A percentile compares a stretch with the other conserved stretches of the same genome.
Conservation (phyloP, 805 yeast genomes). For the Ogataea glucozyma region DNA sequence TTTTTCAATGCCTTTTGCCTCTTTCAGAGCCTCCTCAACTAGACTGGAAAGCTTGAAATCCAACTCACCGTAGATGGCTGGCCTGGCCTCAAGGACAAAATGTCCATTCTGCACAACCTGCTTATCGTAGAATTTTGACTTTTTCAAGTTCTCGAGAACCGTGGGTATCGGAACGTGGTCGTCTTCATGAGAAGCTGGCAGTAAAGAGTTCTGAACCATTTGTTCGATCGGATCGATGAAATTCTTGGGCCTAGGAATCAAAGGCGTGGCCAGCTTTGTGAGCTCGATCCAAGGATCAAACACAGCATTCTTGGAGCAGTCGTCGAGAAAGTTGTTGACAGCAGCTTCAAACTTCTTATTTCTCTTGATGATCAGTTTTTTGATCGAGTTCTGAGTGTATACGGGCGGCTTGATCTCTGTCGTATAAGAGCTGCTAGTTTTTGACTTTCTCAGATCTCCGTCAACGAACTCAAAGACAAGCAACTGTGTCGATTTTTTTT, state of each 20-base stretch:
- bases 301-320: constrained; percentile 32
- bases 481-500: constrained; percentile 47
- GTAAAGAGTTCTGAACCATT: constrained; percentile 41
- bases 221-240: constrained; percentile 63
- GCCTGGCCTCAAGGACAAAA: constrained; percentile 43
- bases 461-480: constrained; percentile 79
- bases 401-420: constrained; percentile 51
- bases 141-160: constrained; percentile 50
- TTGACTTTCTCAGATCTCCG: constrained; percentile 52
- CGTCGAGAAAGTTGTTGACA: constrained; percentile 38
- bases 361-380: constrained; percentile 58
- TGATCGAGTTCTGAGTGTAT: constrained; percentile 57
- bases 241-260: constrained; percentile 50
- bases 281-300: constrained; percentile 46
- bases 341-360: constrained; percentile 50
- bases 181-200: constrained; percentile 11
- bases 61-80: constrained; percentile 46
- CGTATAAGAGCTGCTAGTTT: constrained; percentile 43
- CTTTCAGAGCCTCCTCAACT: constrained; percentile 51
- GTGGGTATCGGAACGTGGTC: constrained; percentile 41
- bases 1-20: constrained; percentile 46
- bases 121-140: constrained; percentile 52
- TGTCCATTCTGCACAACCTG: constrained; percentile 62
- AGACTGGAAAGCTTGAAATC: constrained; percentile 51
- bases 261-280: constrained; percentile 34